These are phyloP conservation scores for Ulmus americana DNA, from an alignment of 331 rosid genomes.

Conservation along the genomic window DNA sequence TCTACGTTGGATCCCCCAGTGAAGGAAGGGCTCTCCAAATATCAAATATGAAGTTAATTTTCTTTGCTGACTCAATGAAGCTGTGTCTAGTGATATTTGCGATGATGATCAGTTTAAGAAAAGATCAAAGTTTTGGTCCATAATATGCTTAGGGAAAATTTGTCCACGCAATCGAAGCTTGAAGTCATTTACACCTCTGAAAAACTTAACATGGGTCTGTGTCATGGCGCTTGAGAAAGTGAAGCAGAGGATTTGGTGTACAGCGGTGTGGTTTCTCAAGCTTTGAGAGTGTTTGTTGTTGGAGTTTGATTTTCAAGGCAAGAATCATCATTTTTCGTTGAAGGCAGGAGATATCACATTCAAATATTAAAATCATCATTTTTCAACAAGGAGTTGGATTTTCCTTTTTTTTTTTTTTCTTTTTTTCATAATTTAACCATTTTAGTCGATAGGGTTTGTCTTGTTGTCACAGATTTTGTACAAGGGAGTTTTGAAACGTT, in stretches of 20 bases:
- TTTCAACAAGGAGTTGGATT: conserved; percentile 19
- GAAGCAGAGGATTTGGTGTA: conserved; percentile 45
- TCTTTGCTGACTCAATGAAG: conserved; percentile 25
- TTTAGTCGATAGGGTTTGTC: conserved; percentile 36
- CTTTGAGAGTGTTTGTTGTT: conserved; percentile 54
- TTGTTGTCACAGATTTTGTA: conserved; percentile 52
- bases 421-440: conserved; percentile 29
- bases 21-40: conserved; percentile 83
- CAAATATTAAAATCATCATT: conserved; percentile 24
- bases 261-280: conserved; percentile 56
- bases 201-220: conserved; percentile 23
- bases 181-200: conserved; percentile 36
- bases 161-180: conserved; percentile 39
- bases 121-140: conserved; percentile 36
- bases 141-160: conserved; percentile 29
- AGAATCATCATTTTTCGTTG: conserved; percentile 22
- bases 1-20: conserved; percentile 84
- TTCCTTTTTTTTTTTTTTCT: neutral
- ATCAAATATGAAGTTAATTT: conserved; percentile 50
- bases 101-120: conserved; percentile 33
- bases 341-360: conserved; percentile 26
- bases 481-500: conserved; percentile 19
- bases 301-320: conserved; percentile 39
- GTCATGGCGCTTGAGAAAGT: conserved; percentile 28
- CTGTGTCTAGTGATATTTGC: conserved; percentile 33